These are phyloP conservation scores for Cocos nucifera DNA, from an alignment of 176 grass and related monocot species.

Conservation along the genomic window DNA sequence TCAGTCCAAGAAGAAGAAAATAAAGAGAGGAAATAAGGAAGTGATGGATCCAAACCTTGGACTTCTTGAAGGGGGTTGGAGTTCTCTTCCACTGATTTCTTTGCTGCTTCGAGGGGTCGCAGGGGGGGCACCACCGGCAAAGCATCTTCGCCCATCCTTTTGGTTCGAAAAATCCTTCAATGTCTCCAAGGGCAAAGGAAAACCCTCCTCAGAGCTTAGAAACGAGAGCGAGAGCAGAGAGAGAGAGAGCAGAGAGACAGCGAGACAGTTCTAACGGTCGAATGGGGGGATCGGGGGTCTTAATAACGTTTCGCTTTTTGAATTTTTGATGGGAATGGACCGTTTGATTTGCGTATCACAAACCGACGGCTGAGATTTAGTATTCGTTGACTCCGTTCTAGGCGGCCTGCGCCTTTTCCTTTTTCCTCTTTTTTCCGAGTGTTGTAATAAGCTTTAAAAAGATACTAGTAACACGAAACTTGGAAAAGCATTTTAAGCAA, in stretches of 20 bases:
- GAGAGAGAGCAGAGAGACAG: neutral
- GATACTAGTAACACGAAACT: no score
- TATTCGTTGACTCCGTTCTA: no score
- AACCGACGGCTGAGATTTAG: no score
- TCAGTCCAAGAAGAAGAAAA: no score
- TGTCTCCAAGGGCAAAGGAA: neutral
- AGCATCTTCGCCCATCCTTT: constrained; percentile 13
- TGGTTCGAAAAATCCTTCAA: no score
- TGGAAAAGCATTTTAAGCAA: no score
- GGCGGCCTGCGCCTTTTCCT: no score
- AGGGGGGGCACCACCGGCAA: neutral
- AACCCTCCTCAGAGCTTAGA: neutral
- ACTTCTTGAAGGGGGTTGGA: neutral
- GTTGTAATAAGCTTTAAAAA: no score
- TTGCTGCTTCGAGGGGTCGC: no score
- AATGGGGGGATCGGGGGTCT: constrained; percentile 2
- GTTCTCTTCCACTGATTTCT: neutral
- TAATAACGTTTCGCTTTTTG: constrained; percentile 21
- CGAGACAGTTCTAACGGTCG: constrained; percentile 18
- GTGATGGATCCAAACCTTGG: constrained; percentile 13
- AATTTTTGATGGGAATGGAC: neutral
- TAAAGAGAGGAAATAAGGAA: neutral
- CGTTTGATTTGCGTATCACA: no score
- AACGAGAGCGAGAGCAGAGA: constrained; percentile 1
- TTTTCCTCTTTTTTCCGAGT: no score